Evolutionary conservation across 1,139 yeast genomes (phyloP), one percentile per base, ranked within the genome.

Genomic region (Yarrowia galli): DNA sequence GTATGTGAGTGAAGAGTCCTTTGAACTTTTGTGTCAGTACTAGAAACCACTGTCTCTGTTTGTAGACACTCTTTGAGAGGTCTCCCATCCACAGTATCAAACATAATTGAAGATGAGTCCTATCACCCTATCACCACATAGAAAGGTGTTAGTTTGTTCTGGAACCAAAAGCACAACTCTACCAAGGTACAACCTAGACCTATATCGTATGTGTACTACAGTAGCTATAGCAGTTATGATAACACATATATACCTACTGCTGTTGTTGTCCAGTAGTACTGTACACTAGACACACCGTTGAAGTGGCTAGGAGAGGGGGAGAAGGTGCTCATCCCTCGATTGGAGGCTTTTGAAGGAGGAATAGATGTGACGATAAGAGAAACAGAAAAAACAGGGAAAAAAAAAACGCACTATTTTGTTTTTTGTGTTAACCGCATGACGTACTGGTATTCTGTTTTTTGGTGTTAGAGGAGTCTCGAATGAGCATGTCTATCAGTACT

Each of bases 231-330:
- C 32, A 22, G 32, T 45, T 45, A 45, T 45, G 13, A 45, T 45
- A 45, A 32, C 15, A 9, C 36, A 12, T 15, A n/a, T 13, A 35
- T 13, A 35, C 32, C 28, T 28, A 10, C 32, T 28, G 32, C 9
- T 28, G n/a, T n/a, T n/a, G n/a, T n/a, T n/a, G 32, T n/a, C 13
- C 18, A 40, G 18, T n/a, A n/a, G 49, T n/a, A n/a, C n/a, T n/a
- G n/a, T n/a, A n/a, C n/a, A 45, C 48, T 45, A 45, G 48, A 45
- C 49, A 23, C 49, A 45, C 49, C 49, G 49, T 45, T 45, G 49
- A 45, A 45, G 28, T 45, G 49, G 49, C 49, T 45, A 45, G 23
- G 32, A 4, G 3, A 2, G 45, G 23, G 23, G 9, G 25, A 42
- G 45, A 42, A 9, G 16, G 15, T 7, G 8, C 48, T 23, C 28